Conservation (phyloP, 2,329 filamentous ascomycete species). For the Diaporthe ilicicola region DNA sequence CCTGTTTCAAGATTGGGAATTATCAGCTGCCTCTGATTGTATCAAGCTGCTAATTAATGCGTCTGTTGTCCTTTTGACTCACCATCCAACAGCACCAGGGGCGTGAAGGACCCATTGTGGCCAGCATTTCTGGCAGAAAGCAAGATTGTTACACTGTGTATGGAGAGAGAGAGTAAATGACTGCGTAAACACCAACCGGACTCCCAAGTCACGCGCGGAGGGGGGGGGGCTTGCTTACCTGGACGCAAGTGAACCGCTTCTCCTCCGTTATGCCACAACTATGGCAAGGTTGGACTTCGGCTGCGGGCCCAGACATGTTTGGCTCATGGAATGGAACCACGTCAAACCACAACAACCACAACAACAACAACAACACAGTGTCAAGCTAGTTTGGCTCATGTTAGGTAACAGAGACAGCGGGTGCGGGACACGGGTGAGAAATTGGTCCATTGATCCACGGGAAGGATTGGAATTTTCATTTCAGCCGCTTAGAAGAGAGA, state of each 20-base stretch:
- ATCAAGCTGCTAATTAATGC: neutral
- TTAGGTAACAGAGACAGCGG: slow-evolving; percentile 9
- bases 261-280: neutral
- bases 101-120: neutral
- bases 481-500: neutral
- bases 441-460: neutral
- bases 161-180: neutral
- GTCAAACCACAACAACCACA: no score
- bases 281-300: slow-evolving; percentile 5
- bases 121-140: slow-evolving; percentile 7
- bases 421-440: neutral
- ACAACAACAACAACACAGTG: neutral
- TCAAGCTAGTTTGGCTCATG: neutral
- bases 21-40: no score
- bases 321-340: neutral
- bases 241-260: slow-evolving; percentile 5
- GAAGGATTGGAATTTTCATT: neutral
- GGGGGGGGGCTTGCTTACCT: no score
- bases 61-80: neutral
- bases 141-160: neutral
- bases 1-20: neutral
- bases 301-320: neutral
- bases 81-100: neutral
- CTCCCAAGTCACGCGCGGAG: neutral
- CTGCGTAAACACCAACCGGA: neutral